Percentiles rank a stretch among this genome's conserved stretches.
Evolutionary conservation across 768 basidiomycete species (phyloP).

Genomic region (Rhizopogon salebrosus): DNA sequence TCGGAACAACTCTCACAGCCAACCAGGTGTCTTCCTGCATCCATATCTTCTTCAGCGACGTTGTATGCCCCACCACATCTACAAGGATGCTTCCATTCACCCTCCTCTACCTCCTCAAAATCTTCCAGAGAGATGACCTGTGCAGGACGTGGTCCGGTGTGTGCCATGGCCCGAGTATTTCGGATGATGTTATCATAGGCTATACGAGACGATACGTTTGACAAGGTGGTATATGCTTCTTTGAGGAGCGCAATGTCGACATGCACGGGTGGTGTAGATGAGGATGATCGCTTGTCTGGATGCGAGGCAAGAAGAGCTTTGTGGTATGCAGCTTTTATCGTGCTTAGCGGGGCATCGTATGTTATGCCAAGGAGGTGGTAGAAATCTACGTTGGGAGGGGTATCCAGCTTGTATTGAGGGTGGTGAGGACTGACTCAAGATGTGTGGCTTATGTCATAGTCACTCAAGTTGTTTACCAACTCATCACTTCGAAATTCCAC

Average conservation of each 20-base stretch:
- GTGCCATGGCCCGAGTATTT: conserved; percentile 6
- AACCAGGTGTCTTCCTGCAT: conserved; percentile 65
- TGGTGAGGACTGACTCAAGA: too few species aligned
- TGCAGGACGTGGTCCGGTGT: conserved; percentile 58
- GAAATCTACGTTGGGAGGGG: conserved; percentile 35
- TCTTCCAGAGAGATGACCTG: conserved; percentile 77
- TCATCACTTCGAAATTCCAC: too few species aligned
- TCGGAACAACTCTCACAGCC: conserved; percentile 77
- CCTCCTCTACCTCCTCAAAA: conserved; percentile 41
- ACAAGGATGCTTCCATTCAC: conserved; percentile 54
- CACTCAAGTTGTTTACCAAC: too few species aligned
- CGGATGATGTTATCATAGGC: conserved; percentile 40
- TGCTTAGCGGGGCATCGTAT: conserved; percentile 40
- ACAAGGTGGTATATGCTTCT: conserved; percentile 63
- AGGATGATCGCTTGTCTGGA: conserved; percentile 48
- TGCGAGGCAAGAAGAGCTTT: conserved; percentile 58
- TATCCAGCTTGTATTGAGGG: conserved; percentile 11
- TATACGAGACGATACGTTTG: conserved; percentile 40
- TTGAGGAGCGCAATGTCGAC: conserved; percentile 55
- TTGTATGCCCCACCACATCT: conserved; percentile 69
- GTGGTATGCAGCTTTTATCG: conserved; percentile 72
- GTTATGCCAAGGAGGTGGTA: conserved; percentile 56
- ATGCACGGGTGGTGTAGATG: conserved; percentile 20
- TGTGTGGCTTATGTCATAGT: too few species aligned
- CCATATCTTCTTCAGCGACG: conserved; percentile 56